phyloP scores from a whole-genome alignment of 1,139 yeast genomes.

The Kodamaea sp. region DNA sequence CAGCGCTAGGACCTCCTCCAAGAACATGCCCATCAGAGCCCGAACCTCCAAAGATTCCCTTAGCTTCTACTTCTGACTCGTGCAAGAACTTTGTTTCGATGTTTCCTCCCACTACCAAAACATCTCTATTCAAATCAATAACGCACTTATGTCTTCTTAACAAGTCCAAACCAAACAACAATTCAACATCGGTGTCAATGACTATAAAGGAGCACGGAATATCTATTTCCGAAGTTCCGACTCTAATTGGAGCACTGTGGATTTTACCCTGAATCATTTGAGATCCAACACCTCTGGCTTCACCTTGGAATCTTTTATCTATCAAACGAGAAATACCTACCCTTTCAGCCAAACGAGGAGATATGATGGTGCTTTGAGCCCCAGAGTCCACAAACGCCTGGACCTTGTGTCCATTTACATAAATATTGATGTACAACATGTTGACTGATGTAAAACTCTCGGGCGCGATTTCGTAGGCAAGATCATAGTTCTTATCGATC shows the following conservation, averaged over 20 bases:
- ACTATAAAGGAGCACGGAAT: slow-evolving; percentile 83
- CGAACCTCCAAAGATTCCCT: slow-evolving; percentile 14
- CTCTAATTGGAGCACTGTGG: slow-evolving; percentile 83
- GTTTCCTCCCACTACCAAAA: slow-evolving; percentile 69
- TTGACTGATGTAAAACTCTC: slow-evolving; percentile 81
- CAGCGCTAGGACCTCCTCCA: slow-evolving; percentile 6
- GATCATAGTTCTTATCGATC: slow-evolving; percentile 72
- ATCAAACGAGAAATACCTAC: slow-evolving; percentile 72
- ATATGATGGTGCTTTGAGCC: slow-evolving; percentile 86
- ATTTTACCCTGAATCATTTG: slow-evolving; percentile 79
- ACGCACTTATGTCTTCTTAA: slow-evolving; percentile 83
- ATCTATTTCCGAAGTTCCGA: slow-evolving; percentile 54
- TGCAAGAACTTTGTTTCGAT: slow-evolving; percentile 69
- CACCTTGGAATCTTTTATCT: slow-evolving; percentile 80
- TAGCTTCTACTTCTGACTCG: slow-evolving; percentile 67
- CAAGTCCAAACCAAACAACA: slow-evolving; percentile 74
- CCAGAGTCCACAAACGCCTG: slow-evolving; percentile 97
- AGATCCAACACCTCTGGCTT: slow-evolving; percentile 89
- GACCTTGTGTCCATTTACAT: slow-evolving; percentile 75
- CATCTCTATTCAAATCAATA: slow-evolving; percentile 70
- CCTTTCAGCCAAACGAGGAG: slow-evolving; percentile 71
- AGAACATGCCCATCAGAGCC: slow-evolving; percentile 6
- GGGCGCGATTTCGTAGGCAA: slow-evolving; percentile 86
- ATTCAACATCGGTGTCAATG: slow-evolving; percentile 72
- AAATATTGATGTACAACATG: slow-evolving; percentile 79